Evolutionary conservation across 495 filamentous ascomycete genomes (phyloP).

Genomic region (Usnea hakonensis): DNA sequence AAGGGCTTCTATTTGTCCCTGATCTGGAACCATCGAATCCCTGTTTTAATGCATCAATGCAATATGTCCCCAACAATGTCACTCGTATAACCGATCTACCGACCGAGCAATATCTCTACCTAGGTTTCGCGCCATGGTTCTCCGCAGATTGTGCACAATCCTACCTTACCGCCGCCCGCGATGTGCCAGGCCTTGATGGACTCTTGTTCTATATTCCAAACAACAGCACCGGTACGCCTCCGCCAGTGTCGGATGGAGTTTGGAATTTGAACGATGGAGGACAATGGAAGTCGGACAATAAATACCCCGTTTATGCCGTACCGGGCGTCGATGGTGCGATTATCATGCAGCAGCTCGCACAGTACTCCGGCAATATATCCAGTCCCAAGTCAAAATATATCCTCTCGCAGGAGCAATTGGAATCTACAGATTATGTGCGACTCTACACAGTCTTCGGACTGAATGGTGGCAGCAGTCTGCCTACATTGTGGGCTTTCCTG

Average conservation of each 20-base stretch:
- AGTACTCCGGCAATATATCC: constrained; percentile 66
- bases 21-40: constrained; percentile 45
- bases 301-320: constrained; percentile 80
- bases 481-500: constrained; percentile 75
- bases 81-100: constrained; percentile 65
- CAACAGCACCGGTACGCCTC: constrained; percentile 51
- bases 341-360: constrained; percentile 63
- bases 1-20: constrained; percentile 79
- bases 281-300: constrained; percentile 54
- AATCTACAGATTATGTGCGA: constrained; percentile 39
- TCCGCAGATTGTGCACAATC: constrained; percentile 56
- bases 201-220: constrained; percentile 68
- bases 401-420: constrained; percentile 37
- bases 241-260: constrained; percentile 43
- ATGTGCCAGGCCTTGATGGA: constrained; percentile 32
- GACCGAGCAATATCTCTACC: constrained; percentile 42
- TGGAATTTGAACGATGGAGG: constrained; percentile 63
- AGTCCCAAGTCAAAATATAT: constrained; percentile 49
- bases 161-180: constrained; percentile 56
- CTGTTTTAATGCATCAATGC: constrained; percentile 51
- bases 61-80: constrained; percentile 63
- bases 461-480: constrained; percentile 38
- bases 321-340: constrained; percentile 53
- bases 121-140: constrained; percentile 88
- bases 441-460: constrained; percentile 57